Conservation (phyloP, 805 yeast species). For the Scheffersomyces lignosus region DNA sequence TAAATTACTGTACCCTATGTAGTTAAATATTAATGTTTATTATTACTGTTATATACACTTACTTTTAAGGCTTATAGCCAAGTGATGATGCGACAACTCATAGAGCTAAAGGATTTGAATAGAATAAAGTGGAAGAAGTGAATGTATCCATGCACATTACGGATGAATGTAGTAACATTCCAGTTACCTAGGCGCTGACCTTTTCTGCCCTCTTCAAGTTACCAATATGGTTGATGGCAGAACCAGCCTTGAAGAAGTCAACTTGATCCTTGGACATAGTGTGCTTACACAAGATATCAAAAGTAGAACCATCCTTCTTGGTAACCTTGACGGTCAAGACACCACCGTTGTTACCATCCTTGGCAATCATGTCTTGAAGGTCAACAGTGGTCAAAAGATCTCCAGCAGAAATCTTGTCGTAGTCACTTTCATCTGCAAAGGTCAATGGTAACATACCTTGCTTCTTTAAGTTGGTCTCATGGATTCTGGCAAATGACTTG, state of each 20-base stretch:
- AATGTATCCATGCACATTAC: too few species aligned
- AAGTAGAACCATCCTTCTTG: slow-evolving; percentile 68
- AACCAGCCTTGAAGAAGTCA: slow-evolving; percentile 95
- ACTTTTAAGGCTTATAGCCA: too few species aligned
- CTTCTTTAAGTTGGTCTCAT: slow-evolving; percentile 95
- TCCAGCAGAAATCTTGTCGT: slow-evolving; percentile 75
- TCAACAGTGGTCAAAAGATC: slow-evolving; percentile 77
- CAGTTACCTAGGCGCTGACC: too few species aligned
- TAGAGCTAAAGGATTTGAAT: too few species aligned
- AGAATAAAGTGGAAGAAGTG: too few species aligned
- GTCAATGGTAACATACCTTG: slow-evolving; percentile 97
- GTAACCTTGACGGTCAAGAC: slow-evolving; percentile 67
- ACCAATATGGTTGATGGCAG: slow-evolving; percentile 92
- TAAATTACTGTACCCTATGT: too few species aligned
- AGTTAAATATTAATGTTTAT: too few species aligned
- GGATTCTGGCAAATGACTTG: slow-evolving; percentile 96
- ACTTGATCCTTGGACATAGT: slow-evolving; percentile 97
- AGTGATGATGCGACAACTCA: too few species aligned
- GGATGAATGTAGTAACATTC: too few species aligned
- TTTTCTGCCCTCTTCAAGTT: slow-evolving; percentile 36
- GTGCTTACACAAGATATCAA: slow-evolving; percentile 77
- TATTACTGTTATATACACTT: too few species aligned
- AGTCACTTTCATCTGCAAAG: slow-evolving; percentile 86
- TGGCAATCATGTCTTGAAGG: slow-evolving; percentile 71
- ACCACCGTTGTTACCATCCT: slow-evolving; percentile 89